These are phyloP conservation scores for Peltaster fructicola DNA, from an alignment of 2,329 filamentous ascomycete species.

Conservation along the genomic window DNA sequence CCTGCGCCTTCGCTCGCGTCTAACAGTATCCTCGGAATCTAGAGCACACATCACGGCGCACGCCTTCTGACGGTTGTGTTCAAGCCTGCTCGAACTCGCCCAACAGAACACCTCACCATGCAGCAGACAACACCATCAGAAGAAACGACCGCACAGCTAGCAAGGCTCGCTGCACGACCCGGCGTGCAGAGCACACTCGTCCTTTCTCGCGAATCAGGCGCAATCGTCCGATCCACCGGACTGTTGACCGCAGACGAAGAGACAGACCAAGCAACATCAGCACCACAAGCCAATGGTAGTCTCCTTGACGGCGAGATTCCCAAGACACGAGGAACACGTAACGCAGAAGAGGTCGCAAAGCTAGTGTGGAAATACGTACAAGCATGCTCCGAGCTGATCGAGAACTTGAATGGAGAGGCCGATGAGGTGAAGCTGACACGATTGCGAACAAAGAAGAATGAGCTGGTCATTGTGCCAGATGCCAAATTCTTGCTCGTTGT, in stretches of 20 bases:
- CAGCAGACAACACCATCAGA: conserved; percentile 23
- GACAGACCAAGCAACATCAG: conserved; percentile 24
- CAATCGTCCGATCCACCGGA: conserved; percentile 59
- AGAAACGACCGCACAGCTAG: conserved; percentile 47
- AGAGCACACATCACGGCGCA: too few species aligned
- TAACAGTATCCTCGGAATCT: too few species aligned
- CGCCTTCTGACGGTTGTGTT: too few species aligned
- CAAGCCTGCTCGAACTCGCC: not conserved
- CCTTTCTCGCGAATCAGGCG: conserved; percentile 52
- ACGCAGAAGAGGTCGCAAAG: conserved; percentile 52
- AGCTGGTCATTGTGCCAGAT: conserved; percentile 69
- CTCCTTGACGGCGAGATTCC: conserved; percentile 11
- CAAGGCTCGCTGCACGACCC: conserved; percentile 56
- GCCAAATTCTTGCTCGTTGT: conserved; percentile 62
- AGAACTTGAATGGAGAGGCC: conserved; percentile 56
- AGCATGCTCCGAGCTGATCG: conserved; percentile 49
- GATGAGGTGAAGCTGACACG: conserved; percentile 63
- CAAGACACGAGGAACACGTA: conserved; percentile 24
- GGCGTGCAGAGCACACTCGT: conserved; percentile 65
- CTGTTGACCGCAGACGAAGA: conserved; percentile 43
- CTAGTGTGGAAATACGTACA: conserved; percentile 64
- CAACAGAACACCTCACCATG: conserved; percentile 7
- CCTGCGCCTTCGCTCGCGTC: too few species aligned
- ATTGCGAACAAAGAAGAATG: conserved; percentile 67
- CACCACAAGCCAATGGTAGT: conserved; percentile 8